Evolutionary conservation across 78 protist species (phyloP), one percentile per base, ranked within the genome.

Genomic region (Trichosphaerium sp.): DNA sequence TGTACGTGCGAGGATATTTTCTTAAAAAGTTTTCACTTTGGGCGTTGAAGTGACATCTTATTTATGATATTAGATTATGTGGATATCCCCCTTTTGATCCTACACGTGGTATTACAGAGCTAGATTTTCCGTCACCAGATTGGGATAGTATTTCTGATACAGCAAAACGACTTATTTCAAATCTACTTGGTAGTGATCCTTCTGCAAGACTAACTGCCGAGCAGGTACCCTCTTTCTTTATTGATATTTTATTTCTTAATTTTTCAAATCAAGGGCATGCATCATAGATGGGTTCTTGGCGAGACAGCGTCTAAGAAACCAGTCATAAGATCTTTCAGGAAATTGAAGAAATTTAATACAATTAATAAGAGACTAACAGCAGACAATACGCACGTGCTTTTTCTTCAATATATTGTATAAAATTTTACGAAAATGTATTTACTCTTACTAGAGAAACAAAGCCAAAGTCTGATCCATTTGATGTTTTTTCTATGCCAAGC

Each of bases 171-270:
- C 55, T 82, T 44, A 54, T 82, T 6, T 34, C 42, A 31, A 25
- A 69, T 25, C 34, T 82, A 4, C 48, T 82, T 23, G 49, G 14
- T 6, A 51, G 63, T 38, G 79, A 65, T 56, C 85, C 84, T 5
- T 12, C 31, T 6, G 58, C 44, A 42, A 40, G 89, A 35, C 58
- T 67, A 32, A 59, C 80, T 14, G 80, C 83, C 1, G 81, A 42
- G 51, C 78, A 78, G 38, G 71, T 81, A 3, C 42, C 72, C 21
- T 61, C 67, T 55, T 74, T 57, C 21, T 83, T 83, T 83, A 39
- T 82, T n/a, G 1, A 11, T 56, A 56, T 56, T 11, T 18, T 56
- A 11, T 56, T 11, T 18, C 11, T 18, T 18, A 39, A 14, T 56
- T 11, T 14, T 39, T 56, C 37, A 14, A 56, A 18, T 18, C 14